phyloP scores from a whole-genome alignment of 441 rosid species.

The Arabidopsis lyrata region DNA sequence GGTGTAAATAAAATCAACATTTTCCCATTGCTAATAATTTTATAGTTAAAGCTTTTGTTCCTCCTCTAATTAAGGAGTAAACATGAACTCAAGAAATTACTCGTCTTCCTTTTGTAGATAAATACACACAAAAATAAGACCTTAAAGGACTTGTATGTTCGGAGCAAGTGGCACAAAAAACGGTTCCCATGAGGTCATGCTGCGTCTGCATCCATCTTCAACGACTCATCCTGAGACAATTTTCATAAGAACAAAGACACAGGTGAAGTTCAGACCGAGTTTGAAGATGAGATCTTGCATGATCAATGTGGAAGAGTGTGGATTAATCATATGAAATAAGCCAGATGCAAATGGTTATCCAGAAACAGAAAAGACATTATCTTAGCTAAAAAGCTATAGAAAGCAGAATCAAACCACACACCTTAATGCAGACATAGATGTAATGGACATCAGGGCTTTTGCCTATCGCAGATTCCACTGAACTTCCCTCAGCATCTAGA shows the following conservation, averaged over 20 bases:
- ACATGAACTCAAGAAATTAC: conserved; percentile 19
- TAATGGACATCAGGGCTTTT: conserved; percentile 79
- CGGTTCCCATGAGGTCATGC: conserved; percentile 40
- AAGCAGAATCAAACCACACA: conserved; percentile 43
- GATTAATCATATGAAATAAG: conserved; percentile 1
- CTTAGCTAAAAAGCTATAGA: conserved; percentile 6
- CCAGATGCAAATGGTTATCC: conserved; percentile 20
- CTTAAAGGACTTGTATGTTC: background rate
- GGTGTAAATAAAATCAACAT: too few species aligned
- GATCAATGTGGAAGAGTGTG: conserved; percentile 3
- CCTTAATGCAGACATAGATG: conserved; percentile 83
- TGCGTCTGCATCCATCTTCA: conserved; percentile 44
- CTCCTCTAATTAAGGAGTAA: conserved; percentile 16
- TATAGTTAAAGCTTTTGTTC: background rate
- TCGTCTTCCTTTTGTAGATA: conserved; percentile 17
- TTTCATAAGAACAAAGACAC: background rate
- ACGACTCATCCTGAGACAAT: conserved; percentile 51
- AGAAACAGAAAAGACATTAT: conserved; percentile 12
- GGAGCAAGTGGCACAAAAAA: background rate
- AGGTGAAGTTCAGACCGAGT: background rate
- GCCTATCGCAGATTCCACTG: conserved; percentile 69
- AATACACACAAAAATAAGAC: conserved; percentile 15
- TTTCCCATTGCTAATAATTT: background rate
- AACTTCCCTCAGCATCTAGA: conserved; percentile 59
- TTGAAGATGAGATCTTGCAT: conserved; percentile 6